Evolutionary conservation across 306 rosid genomes (phyloP).

Genomic region (Cucurbita ficifolia): DNA sequence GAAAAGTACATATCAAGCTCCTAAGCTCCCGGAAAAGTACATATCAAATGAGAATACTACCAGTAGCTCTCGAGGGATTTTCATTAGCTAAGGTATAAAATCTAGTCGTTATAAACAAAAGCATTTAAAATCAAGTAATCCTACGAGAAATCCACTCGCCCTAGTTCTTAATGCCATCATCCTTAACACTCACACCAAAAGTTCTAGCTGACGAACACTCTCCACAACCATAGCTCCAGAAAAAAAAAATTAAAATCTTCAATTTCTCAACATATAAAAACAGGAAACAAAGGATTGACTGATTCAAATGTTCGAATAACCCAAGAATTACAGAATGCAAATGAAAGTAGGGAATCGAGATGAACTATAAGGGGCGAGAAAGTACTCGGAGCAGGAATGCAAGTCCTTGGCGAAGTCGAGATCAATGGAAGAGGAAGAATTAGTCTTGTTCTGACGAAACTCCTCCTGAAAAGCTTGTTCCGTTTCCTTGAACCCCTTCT

Average conservation of each 20-base stretch:
- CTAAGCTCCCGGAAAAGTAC: neutral
- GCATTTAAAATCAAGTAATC: neutral
- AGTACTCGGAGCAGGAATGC: constrained; percentile 48
- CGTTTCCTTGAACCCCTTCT: constrained; percentile 56
- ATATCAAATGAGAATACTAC: neutral
- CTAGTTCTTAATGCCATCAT: neutral
- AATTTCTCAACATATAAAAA: neutral
- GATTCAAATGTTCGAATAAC: neutral
- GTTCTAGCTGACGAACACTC: neutral
- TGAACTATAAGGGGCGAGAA: neutral
- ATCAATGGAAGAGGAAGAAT: constrained; percentile 26
- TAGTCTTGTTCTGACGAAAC: constrained; percentile 26
- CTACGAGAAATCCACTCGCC: neutral
- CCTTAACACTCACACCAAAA: neutral
- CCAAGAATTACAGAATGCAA: neutral
- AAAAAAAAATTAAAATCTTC: neutral
- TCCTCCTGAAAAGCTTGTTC: constrained; percentile 67
- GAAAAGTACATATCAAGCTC: neutral
- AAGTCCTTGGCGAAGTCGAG: constrained; percentile 51
- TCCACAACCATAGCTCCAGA: neutral
- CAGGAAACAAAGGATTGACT: neutral
- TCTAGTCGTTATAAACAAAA: neutral
- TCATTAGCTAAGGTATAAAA: neutral
- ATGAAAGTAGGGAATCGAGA: neutral
- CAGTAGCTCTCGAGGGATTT: neutral